These are phyloP conservation scores for Ophidiomyces ophidiicola DNA, from an alignment of 2,329 filamentous ascomycete species.

Conservation along the genomic window DNA sequence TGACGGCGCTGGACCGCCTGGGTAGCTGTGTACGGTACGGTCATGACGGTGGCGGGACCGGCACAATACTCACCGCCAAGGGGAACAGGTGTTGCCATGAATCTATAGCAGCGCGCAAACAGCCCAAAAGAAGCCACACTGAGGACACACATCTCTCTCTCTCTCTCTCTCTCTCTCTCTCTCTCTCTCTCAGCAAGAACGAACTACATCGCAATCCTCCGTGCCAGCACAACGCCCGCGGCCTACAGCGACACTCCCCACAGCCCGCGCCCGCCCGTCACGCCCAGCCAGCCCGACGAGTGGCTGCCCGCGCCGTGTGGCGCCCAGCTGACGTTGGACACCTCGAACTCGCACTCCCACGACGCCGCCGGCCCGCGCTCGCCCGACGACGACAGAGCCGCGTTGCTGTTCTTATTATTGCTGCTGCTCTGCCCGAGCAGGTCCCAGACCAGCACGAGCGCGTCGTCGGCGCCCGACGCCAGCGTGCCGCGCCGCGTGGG, in stretches of 20 bases:
- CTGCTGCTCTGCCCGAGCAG: slow-evolving; percentile 56
- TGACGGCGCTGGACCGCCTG: too few species aligned
- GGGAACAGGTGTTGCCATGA: too few species aligned
- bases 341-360: slow-evolving; percentile 38
- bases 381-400: slow-evolving; percentile 21
- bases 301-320: slow-evolving; percentile 29
- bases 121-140: too few species aligned
- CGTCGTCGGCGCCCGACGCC: slow-evolving; percentile 85
- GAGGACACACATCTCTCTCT: too few species aligned
- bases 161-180: too few species aligned
- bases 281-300: slow-evolving; percentile 31
- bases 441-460: slow-evolving; percentile 86
- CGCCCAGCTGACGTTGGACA: slow-evolving; percentile 39
- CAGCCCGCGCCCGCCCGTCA: slow-evolving; percentile 35
- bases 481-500: slow-evolving; percentile 74
- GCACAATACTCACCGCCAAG: too few species aligned
- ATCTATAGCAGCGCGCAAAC: too few species aligned
- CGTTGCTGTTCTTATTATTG: slow-evolving; percentile 28
- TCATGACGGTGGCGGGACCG: too few species aligned
- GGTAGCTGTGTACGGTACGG: too few species aligned
- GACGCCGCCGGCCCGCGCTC: slow-evolving; percentile 36
- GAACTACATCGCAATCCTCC: too few species aligned
- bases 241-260: slow-evolving; percentile 36
- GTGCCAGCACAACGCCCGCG: too few species aligned
- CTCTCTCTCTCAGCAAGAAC: too few species aligned